Evolutionary conservation across 805 yeast genomes (phyloP).

Genomic region (Wickerhamiella qilinensis): DNA sequence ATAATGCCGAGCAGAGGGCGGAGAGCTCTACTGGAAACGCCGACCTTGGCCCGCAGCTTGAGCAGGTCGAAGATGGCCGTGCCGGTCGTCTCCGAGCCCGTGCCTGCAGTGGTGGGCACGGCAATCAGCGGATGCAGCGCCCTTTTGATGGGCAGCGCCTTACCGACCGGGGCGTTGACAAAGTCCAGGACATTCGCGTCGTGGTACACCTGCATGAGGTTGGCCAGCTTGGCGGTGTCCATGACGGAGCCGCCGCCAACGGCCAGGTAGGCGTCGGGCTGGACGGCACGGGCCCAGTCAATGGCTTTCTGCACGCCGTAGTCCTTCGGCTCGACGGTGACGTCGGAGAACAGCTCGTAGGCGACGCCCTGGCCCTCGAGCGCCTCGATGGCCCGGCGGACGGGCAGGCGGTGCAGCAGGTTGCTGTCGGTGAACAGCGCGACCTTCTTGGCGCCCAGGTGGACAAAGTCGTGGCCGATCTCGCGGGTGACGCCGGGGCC

Average conservation of each 20-base stretch:
- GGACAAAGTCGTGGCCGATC: slow-evolving; percentile 24
- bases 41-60: slow-evolving; percentile 26
- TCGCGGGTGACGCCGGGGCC: slow-evolving; percentile 26
- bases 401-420: slow-evolving; percentile 18
- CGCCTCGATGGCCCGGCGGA: slow-evolving; percentile 19
- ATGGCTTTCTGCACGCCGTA: slow-evolving; percentile 22
- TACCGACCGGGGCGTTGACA: slow-evolving; percentile 28
- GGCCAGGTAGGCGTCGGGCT: slow-evolving; percentile 28
- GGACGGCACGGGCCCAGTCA: slow-evolving; percentile 21
- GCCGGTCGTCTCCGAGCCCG: slow-evolving; percentile 32
- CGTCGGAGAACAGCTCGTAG: slow-evolving; percentile 23
- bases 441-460: slow-evolving; percentile 20
- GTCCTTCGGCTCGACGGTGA: slow-evolving; percentile 26
- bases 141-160: slow-evolving; percentile 22
- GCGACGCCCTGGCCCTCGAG: slow-evolving; percentile 22
- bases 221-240: slow-evolving; percentile 30
- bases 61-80: slow-evolving; percentile 30
- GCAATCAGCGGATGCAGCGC: slow-evolving; percentile 27
- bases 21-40: slow-evolving; percentile 28
- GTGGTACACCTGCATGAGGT: slow-evolving; percentile 26
- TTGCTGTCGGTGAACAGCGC: slow-evolving; percentile 25
- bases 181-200: slow-evolving; percentile 27
- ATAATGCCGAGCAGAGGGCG: slow-evolving; percentile 30
- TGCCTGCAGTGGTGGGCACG: slow-evolving; percentile 32
- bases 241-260: slow-evolving; percentile 35